Evolutionary conservation across 257 asterid genomes (phyloP).

Genomic region (Petunia secreta): DNA sequence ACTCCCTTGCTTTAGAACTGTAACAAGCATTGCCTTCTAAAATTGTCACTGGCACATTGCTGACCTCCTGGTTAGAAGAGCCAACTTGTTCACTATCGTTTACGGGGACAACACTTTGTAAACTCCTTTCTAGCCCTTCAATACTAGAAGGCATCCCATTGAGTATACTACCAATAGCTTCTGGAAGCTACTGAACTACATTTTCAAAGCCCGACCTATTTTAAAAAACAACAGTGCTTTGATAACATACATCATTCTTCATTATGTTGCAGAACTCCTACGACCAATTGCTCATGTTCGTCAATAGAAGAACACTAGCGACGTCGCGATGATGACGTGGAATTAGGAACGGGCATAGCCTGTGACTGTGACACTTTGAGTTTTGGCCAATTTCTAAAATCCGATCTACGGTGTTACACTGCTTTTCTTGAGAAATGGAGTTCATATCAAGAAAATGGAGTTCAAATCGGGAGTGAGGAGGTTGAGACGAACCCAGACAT

Average conservation of each 20-base stretch:
- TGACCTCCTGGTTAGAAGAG: conserved; percentile 24
- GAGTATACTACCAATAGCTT: conserved; percentile 26
- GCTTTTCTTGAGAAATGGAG: no score
- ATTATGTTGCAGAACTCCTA: neutral
- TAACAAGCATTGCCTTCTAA: conserved; percentile 30
- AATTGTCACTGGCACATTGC: conserved; percentile 21
- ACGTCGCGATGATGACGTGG: no score
- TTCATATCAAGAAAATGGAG: no score
- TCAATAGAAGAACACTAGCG: no score
- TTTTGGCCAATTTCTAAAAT: no score
- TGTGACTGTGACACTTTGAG: no score
- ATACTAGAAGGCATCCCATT: conserved; percentile 33
- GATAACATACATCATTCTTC: conserved; percentile 40
- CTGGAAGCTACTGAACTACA: conserved; percentile 36
- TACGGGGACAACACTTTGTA: conserved; percentile 27
- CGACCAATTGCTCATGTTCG: no score
- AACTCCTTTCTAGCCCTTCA: conserved; percentile 33
- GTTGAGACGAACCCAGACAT: no score
- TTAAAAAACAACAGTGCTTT: conserved; percentile 31
- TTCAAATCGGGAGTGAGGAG: no score
- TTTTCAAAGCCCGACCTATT: conserved; percentile 38
- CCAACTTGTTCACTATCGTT: conserved; percentile 32
- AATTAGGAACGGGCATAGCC: no score
- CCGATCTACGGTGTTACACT: no score
- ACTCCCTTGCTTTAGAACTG: conserved; percentile 32